These are phyloP conservation scores for Penicillium sp. DNA, from an alignment of 2,329 filamentous ascomycete species.

Conservation along the genomic window DNA sequence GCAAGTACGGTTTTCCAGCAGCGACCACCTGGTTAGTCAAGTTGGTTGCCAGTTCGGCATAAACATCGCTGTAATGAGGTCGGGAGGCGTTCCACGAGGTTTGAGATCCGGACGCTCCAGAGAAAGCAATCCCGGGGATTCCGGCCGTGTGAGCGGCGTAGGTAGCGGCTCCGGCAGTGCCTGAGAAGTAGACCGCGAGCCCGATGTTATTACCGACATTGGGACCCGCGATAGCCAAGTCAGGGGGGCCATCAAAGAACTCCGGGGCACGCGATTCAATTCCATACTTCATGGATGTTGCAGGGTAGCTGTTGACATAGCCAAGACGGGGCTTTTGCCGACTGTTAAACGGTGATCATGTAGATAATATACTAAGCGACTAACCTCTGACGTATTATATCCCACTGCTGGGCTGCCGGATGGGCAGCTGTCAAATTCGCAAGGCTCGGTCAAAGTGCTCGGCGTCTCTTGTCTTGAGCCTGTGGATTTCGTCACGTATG, in stretches of 20 bases:
- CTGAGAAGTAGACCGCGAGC: slow-evolving; percentile 59
- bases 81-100: slow-evolving; percentile 54
- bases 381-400: slow-evolving; percentile 52
- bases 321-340: slow-evolving; percentile 55
- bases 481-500: slow-evolving; percentile 28
- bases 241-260: slow-evolving; percentile 57
- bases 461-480: slow-evolving; percentile 57
- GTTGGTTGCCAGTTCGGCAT: slow-evolving; percentile 62
- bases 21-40: slow-evolving; percentile 58
- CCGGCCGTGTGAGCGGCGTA: slow-evolving; percentile 56
- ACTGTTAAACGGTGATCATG: not conserved
- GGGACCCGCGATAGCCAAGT: slow-evolving; percentile 66
- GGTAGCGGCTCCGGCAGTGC: slow-evolving; percentile 66
- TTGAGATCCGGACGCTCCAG: slow-evolving; percentile 53
- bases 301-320: slow-evolving; percentile 72
- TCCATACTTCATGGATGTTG: slow-evolving; percentile 64
- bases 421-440: slow-evolving; percentile 64
- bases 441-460: slow-evolving; percentile 50
- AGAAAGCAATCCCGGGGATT: slow-evolving; percentile 70
- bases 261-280: slow-evolving; percentile 58
- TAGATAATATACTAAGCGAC: not conserved
- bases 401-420: slow-evolving; percentile 58
- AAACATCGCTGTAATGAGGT: slow-evolving; percentile 59
- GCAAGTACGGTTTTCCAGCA: slow-evolving; percentile 64
- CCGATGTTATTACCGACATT: slow-evolving; percentile 64